A percentile compares a stretch with the other conserved stretches of the same genome.
phyloP scores from a whole-genome alignment of 2,329 filamentous ascomycete genomes.

The Septoria petroselini region DNA sequence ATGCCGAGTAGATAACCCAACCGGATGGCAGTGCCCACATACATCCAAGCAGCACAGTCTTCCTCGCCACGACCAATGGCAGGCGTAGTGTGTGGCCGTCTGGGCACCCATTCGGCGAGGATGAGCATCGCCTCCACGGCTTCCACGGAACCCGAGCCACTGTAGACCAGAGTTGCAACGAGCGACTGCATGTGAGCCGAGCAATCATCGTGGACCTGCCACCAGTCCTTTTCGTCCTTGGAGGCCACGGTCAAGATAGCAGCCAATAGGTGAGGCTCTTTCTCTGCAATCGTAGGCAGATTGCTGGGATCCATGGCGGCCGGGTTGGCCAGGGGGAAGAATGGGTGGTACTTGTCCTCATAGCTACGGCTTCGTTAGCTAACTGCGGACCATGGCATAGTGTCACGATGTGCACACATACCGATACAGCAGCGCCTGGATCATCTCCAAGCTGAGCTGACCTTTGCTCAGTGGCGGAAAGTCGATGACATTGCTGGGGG shows the following conservation, averaged over 20 bases:
- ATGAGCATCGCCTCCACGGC: slow-evolving; percentile 38
- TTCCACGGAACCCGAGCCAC: slow-evolving; percentile 34
- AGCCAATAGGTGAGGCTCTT: slow-evolving; percentile 36
- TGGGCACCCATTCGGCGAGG: slow-evolving; percentile 37
- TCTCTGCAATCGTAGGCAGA: slow-evolving; percentile 29
- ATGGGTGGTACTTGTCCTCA: slow-evolving; percentile 37
- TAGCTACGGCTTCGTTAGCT: slow-evolving; percentile 21
- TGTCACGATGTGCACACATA: too few relatives aligned
- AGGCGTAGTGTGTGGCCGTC: slow-evolving; percentile 31
- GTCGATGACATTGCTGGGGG: slow-evolving; percentile 26
- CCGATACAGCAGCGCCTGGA: slow-evolving; percentile 31
- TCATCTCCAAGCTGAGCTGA: slow-evolving; percentile 32
- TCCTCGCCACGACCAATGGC: slow-evolving; percentile 36
- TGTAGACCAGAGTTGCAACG: slow-evolving; percentile 34
- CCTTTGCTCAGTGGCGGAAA: slow-evolving; percentile 34
- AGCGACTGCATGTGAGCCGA: slow-evolving; percentile 37
- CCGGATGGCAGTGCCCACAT: slow-evolving; percentile 36
- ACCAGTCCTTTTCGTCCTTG: slow-evolving; percentile 37
- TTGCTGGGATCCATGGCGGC: slow-evolving; percentile 32
- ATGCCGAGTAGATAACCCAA: slow-evolving; percentile 38
- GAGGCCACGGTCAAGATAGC: slow-evolving; percentile 38
- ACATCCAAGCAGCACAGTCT: slow-evolving; percentile 38
- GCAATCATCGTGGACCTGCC: slow-evolving; percentile 36
- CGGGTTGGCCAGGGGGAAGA: slow-evolving; percentile 36
- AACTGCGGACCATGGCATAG: too few relatives aligned